These are phyloP conservation scores for Xanthoceras sorbifolium DNA, from an alignment of 345 rosid genomes.

Conservation along the genomic window DNA sequence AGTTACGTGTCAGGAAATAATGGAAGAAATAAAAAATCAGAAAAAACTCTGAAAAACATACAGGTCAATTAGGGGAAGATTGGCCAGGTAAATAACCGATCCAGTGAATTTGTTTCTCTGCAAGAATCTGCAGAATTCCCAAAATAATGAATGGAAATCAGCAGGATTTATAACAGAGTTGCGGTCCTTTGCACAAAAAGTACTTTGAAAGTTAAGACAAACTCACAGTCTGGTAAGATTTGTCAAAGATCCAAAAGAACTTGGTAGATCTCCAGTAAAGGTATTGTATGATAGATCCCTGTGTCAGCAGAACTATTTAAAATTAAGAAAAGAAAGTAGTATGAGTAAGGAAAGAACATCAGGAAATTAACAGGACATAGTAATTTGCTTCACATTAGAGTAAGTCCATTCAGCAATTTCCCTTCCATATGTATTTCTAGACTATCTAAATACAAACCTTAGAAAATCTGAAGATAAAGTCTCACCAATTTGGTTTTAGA, in stretches of 20 bases:
- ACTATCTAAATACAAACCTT: background rate
- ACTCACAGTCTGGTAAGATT: constrained; percentile 80
- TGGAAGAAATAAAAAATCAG: constrained; percentile 22
- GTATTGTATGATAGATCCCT: constrained; percentile 90
- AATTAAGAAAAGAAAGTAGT: background rate
- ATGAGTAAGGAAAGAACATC: background rate
- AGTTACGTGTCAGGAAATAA: constrained; percentile 28
- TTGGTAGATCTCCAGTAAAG: constrained; percentile 85
- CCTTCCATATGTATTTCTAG: background rate
- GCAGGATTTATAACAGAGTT: constrained; percentile 8
- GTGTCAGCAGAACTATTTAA: constrained; percentile 18
- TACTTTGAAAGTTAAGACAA: constrained; percentile 12
- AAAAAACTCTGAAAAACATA: constrained; percentile 37
- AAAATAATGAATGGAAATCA: background rate
- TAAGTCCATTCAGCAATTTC: background rate
- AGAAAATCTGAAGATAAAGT: background rate
- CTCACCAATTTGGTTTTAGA: background rate
- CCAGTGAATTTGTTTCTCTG: constrained; percentile 87
- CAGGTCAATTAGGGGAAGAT: constrained; percentile 78
- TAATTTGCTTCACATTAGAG: background rate
- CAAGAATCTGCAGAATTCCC: constrained; percentile 58
- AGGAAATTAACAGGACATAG: background rate
- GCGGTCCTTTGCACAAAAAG: background rate
- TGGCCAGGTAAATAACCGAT: constrained; percentile 75
- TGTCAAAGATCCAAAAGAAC: constrained; percentile 68